phyloP scores from a whole-genome alignment of 2,329 filamentous ascomycete species.

The Neonectria sp. region DNA sequence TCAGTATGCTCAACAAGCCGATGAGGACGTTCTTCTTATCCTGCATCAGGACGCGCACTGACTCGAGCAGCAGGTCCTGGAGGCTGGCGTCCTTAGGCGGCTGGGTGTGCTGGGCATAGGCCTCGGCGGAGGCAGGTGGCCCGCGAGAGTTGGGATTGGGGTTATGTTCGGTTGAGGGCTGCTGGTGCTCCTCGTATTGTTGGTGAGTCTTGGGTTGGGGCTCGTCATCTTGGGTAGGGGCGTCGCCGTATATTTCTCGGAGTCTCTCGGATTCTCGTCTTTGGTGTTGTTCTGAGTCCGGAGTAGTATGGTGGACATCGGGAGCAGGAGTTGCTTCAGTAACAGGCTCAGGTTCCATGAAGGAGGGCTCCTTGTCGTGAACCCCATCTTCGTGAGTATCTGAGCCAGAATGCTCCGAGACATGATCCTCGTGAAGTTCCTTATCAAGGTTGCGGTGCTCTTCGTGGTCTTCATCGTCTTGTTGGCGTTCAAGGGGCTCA shows the following conservation, averaged over 20 bases:
- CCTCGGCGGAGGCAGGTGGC: conserved; percentile 33
- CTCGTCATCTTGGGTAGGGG: conserved; percentile 23
- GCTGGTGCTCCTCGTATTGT: conserved; percentile 26
- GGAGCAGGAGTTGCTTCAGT: conserved; percentile 27
- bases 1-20: conserved; percentile 66
- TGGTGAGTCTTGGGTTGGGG: conserved; percentile 19
- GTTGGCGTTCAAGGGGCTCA: conserved; percentile 10
- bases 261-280: conserved; percentile 65
- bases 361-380: conserved; percentile 35
- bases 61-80: conserved; percentile 68
- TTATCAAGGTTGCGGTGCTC: conserved; percentile 13
- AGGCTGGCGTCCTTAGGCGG: conserved; percentile 64
- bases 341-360: conserved; percentile 31
- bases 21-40: conserved; percentile 75
- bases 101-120: conserved; percentile 49
- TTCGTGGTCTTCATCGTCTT: conserved; percentile 23
- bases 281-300: conserved; percentile 52
- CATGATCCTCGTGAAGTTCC: conserved; percentile 22
- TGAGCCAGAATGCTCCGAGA: background rate
- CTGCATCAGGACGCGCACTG: conserved; percentile 67
- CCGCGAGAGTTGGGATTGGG: conserved; percentile 34
- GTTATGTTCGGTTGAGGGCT: conserved; percentile 52
- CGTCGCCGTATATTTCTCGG: conserved; percentile 65
- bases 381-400: conserved; percentile 19
- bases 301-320: conserved; percentile 19